These are phyloP conservation scores for Ophiostoma ips DNA, from an alignment of 2,329 filamentous ascomycete genomes.

Conservation along the genomic window DNA sequence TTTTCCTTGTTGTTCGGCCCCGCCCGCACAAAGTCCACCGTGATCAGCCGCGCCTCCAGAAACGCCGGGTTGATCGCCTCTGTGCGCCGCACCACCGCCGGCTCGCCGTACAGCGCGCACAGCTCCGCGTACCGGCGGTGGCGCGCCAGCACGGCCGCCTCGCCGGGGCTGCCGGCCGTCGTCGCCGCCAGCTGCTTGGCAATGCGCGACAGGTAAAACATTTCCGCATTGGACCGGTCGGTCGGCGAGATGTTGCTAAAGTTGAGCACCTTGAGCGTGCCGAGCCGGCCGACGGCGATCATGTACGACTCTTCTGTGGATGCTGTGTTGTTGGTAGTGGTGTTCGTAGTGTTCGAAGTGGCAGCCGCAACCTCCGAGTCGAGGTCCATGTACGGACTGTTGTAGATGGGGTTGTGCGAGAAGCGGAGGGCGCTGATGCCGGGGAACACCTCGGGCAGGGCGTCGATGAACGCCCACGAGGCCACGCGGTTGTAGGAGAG, in stretches of 20 bases:
- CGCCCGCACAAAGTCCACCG: slow-evolving; percentile 37
- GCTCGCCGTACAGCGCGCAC: slow-evolving; percentile 63
- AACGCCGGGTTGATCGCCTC: slow-evolving; percentile 64
- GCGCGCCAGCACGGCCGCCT: slow-evolving; percentile 39
- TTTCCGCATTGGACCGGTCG: slow-evolving; percentile 76
- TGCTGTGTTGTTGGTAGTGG: not conserved
- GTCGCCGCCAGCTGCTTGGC: slow-evolving; percentile 56
- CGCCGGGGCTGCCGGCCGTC: slow-evolving; percentile 36
- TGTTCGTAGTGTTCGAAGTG: not conserved
- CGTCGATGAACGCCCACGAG: slow-evolving; percentile 62
- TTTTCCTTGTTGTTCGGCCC: not conserved
- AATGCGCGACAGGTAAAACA: slow-evolving; percentile 83
- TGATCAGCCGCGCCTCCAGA: slow-evolving; percentile 64
- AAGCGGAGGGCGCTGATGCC: slow-evolving; percentile 62
- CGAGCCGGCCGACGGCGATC: slow-evolving; percentile 67
- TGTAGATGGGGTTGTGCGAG: slow-evolving; percentile 74
- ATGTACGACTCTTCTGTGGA: slow-evolving; percentile 72
- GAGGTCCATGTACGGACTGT: slow-evolving; percentile 28
- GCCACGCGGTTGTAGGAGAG: slow-evolving; percentile 57
- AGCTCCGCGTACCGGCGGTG: slow-evolving; percentile 65
- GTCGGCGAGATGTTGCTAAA: slow-evolving; percentile 55
- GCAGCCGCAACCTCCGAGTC: slow-evolving; percentile 10
- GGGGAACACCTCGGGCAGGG: slow-evolving; percentile 54
- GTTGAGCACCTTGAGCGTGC: slow-evolving; percentile 54
- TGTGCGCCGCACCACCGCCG: slow-evolving; percentile 42